These are phyloP conservation scores for Petunia axillaris DNA, from an alignment of 257 asterid species.

Conservation along the genomic window DNA sequence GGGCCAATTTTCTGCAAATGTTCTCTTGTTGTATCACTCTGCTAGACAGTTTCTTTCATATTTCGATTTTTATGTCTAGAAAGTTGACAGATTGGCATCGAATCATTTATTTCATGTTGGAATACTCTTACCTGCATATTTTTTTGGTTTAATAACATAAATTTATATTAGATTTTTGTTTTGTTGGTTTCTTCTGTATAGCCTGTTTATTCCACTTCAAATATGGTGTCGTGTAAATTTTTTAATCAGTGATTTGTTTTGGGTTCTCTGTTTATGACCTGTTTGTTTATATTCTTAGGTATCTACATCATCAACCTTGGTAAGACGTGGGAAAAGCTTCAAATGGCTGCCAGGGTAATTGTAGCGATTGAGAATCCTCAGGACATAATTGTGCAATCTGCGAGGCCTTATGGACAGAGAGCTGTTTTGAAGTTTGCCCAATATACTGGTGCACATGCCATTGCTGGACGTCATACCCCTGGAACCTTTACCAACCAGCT, in stretches of 20 bases:
- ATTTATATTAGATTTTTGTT: neutral
- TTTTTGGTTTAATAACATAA: neutral
- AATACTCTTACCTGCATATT: neutral
- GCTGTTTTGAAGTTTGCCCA: constrained; percentile 40
- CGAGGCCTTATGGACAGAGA: constrained; percentile 39
- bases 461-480: constrained; percentile 41
- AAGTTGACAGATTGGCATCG: neutral
- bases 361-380: constrained; percentile 37
- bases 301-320: constrained; percentile 38
- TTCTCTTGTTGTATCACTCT: neutral
- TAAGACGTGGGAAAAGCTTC: constrained; percentile 40
- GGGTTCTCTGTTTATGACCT: neutral
- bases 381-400: constrained; percentile 39
- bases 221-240: neutral
- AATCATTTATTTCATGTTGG: neutral
- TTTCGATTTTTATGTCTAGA: neutral
- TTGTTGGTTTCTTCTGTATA: neutral
- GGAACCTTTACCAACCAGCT: constrained; percentile 39
- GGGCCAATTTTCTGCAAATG: no score
- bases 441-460: constrained; percentile 36
- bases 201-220: neutral
- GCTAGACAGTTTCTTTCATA: neutral
- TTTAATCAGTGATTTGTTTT: neutral
- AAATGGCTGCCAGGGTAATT: constrained; percentile 38
- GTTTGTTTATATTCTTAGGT: constrained; percentile 24